Percentiles rank a stretch among this genome's conserved stretches.
These are phyloP conservation scores for Colletotrichum tofieldiae DNA, from an alignment of 2,329 filamentous ascomycete genomes.

Conservation along the genomic window DNA sequence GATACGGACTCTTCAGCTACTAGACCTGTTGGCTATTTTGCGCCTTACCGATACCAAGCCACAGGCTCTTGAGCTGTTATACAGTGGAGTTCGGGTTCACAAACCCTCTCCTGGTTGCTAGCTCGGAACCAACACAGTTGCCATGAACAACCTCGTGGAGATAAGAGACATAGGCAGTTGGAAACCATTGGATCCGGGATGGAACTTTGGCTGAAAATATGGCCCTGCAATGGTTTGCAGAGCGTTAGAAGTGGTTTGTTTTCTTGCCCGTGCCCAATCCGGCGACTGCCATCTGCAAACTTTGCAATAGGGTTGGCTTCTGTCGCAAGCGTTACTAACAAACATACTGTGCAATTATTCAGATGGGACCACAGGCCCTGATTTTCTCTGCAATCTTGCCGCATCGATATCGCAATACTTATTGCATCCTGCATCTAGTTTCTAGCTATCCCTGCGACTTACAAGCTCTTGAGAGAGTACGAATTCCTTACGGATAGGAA, in stretches of 20 bases:
- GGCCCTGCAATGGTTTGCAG: slow-evolving; percentile 16
- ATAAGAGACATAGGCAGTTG: background rate
- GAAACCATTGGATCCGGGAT: slow-evolving; percentile 1
- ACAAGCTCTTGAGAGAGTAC: slow-evolving; percentile 10
- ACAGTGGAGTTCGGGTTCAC: too few species aligned
- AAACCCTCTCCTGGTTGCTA: background rate
- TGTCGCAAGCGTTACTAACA: background rate
- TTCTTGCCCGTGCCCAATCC: slow-evolving; percentile 1
- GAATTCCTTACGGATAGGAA: background rate
- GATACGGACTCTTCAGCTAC: background rate
- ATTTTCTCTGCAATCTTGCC: background rate
- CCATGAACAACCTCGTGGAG: background rate
- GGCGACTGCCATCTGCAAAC: background rate
- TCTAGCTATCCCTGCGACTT: background rate
- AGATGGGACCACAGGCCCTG: slow-evolving; percentile 9
- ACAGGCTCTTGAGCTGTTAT: too few species aligned
- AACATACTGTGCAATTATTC: too few species aligned
- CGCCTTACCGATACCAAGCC: slow-evolving; percentile 8
- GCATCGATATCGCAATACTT: background rate
- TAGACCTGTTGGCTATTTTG: background rate
- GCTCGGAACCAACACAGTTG: background rate
- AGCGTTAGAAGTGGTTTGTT: slow-evolving; percentile 10
- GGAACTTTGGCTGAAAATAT: slow-evolving; percentile 14
- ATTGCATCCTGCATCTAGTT: slow-evolving; percentile 1
- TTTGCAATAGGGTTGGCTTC: background rate